Conservation (phyloP, 495 filamentous ascomycete species). For the Aspergillus conjunctus region DNA sequence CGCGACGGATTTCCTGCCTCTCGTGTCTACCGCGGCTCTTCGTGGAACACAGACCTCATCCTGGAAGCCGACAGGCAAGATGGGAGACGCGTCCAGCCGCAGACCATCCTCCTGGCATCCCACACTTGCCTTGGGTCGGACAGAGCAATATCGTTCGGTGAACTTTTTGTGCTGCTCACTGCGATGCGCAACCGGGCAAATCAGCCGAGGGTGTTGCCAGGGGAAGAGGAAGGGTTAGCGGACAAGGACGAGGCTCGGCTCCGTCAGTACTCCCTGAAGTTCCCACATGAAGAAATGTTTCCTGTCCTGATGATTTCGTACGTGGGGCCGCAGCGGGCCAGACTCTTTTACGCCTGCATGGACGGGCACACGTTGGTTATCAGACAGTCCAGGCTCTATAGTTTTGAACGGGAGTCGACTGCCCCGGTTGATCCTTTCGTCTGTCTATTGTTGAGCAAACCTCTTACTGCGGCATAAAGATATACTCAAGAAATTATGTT, state of each 20-base stretch:
- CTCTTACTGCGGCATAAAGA: neutral
- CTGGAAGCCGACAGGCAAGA: too few relatives aligned
- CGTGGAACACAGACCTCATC: too few relatives aligned
- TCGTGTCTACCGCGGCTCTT: too few relatives aligned
- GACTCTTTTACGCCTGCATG: constrained; percentile 18
- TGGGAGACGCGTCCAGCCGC: neutral
- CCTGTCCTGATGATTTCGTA: constrained; percentile 9
- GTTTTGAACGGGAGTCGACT: neutral
- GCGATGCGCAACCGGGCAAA: constrained; percentile 10
- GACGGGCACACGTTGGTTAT: neutral
- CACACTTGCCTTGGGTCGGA: neutral
- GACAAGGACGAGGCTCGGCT: neutral
- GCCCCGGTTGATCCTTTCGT: constrained; percentile 7
- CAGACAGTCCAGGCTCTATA: constrained; percentile 11
- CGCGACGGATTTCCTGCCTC: too few relatives aligned
- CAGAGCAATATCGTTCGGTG: neutral
- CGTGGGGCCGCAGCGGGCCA: constrained; percentile 9
- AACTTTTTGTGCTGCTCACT: constrained; percentile 1
- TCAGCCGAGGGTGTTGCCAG: neutral
- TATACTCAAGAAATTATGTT: too few relatives aligned
- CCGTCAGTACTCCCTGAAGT: neutral
- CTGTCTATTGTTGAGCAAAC: constrained; percentile 1
- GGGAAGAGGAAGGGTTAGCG: neutral
- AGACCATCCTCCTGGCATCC: neutral
- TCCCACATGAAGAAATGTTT: neutral